Evolutionary conservation across 352 stramenopile species (phyloP), one percentile per base, ranked within the genome.

Genomic region (Pythium phragmiticola): DNA sequence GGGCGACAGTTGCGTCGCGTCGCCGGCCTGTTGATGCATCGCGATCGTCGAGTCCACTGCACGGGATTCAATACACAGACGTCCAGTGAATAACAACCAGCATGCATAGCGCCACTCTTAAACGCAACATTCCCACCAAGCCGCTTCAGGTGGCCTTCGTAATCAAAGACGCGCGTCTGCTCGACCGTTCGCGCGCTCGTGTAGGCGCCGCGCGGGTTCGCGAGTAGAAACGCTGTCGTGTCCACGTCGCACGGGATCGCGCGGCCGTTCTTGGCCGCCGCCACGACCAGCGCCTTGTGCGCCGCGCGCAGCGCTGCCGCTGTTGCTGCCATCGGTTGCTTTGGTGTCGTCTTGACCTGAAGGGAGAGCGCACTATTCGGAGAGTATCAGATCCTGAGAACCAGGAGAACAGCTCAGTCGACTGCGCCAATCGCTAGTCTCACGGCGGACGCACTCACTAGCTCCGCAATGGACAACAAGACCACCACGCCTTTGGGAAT

Each of bases 111-210:
- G 34, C n/a, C 12, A 54, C 5, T 39, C 7, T 13, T n/a, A 46
- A 21, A 46, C 39, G 13, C 39, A 39, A 13, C 16, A 19, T 46
- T 34, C 69, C 13, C n/a, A 92, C 84, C 84, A 4, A 94, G 77
- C 8, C 85, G 85, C 52, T 78, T 73, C 49, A 94, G 76, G 57
- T 94, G 85, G 43, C 77, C 78, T 42, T 94, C 83, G 47, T 88
- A 89, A 68, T 91, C 81, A 70, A 94, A 92, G 54, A 94, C 75
- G 26, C 75, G 76, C 46, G 75, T 90, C 69, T 87, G 83, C 30
- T 82, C 64, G 57, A 94, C 82, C 0, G 85, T 94, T 47, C 83
- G 76, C 26, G 85, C 85, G 30, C 52, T 75, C 2, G 83, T 94
- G 72, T 92, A 94, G 7, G 84, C 80, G 56, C 85, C 85, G 34